Conservation (phyloP, 352 stramenopile genomes). For the Globisporangium nodosum region DNA sequence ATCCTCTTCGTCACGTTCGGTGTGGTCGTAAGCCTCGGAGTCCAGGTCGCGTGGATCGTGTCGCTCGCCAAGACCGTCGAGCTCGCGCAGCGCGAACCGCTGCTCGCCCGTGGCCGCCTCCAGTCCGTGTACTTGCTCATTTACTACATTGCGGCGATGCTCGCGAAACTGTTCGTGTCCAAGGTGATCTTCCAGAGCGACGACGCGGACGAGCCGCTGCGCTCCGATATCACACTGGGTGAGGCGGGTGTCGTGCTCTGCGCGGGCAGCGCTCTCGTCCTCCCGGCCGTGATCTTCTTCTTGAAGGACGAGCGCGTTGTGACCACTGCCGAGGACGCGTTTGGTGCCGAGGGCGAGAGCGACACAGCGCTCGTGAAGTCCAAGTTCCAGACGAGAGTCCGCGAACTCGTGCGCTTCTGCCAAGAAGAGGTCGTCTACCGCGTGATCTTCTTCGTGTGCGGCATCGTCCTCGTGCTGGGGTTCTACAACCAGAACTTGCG, state of each 20-base stretch:
- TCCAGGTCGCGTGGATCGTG: slow-evolving; percentile 38
- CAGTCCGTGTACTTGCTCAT: slow-evolving; percentile 36
- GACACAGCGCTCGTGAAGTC: background rate
- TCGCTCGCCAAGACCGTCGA: slow-evolving; percentile 41
- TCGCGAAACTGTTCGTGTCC: slow-evolving; percentile 23
- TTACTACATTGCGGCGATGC: slow-evolving; percentile 27
- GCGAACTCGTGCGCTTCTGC: slow-evolving; percentile 45
- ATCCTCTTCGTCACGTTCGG: slow-evolving; percentile 25
- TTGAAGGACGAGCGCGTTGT: slow-evolving; percentile 26
- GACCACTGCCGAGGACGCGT: background rate
- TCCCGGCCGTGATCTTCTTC: slow-evolving; percentile 32
- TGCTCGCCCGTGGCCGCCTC: slow-evolving; percentile 39
- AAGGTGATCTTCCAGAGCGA: slow-evolving; percentile 19
- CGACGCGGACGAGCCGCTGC: slow-evolving; percentile 11
- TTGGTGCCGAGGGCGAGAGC: background rate
- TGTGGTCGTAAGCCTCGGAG: slow-evolving; percentile 21
- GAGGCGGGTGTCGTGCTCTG: slow-evolving; percentile 16
- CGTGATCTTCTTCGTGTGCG: slow-evolving; percentile 41
- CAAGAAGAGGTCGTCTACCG: slow-evolving; percentile 50
- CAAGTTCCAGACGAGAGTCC: slow-evolving; percentile 18
- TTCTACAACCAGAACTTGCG: slow-evolving; percentile 32
- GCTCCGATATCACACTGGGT: slow-evolving; percentile 19
- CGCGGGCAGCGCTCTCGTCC: slow-evolving; percentile 11
- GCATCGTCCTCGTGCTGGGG: slow-evolving; percentile 30
- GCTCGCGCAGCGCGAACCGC: slow-evolving; percentile 43